Percentiles rank a stretch among this genome's conserved stretches.
Evolutionary conservation across 1,139 yeast genomes (phyloP).

Genomic region (Meyerozyma athensensis): DNA sequence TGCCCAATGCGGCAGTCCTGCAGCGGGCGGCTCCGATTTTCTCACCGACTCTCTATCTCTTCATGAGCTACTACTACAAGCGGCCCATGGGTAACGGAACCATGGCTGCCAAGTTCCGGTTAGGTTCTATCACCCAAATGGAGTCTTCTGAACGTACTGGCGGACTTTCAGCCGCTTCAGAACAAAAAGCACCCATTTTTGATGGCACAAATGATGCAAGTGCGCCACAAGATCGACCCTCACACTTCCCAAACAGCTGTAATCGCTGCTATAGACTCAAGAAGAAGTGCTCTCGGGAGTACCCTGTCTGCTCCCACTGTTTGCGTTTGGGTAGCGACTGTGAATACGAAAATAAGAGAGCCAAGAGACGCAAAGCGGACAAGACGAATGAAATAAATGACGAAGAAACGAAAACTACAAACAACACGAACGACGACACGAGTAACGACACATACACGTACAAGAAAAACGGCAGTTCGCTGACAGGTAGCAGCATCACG

Average conservation of each 20-base stretch:
- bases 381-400: neutral
- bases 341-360: conserved; percentile 31
- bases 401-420: no score
- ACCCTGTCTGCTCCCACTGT: conserved; percentile 38
- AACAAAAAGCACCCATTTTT: no score
- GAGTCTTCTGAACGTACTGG: neutral
- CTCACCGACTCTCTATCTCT: conserved; percentile 5
- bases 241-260: conserved; percentile 35
- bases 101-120: conserved; percentile 32
- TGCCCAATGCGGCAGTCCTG: neutral
- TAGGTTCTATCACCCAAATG: conserved; percentile 9
- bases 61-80: conserved; percentile 34
- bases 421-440: no score
- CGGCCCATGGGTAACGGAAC: conserved; percentile 40
- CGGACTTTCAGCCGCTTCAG: neutral
- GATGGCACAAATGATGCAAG: no score
- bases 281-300: conserved; percentile 38
- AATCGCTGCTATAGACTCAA: conserved; percentile 40
- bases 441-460: no score
- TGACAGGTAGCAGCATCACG: no score
- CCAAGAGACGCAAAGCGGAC: conserved; percentile 19
- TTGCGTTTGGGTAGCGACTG: conserved; percentile 31
- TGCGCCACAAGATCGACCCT: conserved; percentile 5
- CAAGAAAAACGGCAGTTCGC: no score
- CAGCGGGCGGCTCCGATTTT: neutral